phyloP scores from a whole-genome alignment of 2,329 filamentous ascomycete genomes.

The Neocatenulostroma microsporum region DNA sequence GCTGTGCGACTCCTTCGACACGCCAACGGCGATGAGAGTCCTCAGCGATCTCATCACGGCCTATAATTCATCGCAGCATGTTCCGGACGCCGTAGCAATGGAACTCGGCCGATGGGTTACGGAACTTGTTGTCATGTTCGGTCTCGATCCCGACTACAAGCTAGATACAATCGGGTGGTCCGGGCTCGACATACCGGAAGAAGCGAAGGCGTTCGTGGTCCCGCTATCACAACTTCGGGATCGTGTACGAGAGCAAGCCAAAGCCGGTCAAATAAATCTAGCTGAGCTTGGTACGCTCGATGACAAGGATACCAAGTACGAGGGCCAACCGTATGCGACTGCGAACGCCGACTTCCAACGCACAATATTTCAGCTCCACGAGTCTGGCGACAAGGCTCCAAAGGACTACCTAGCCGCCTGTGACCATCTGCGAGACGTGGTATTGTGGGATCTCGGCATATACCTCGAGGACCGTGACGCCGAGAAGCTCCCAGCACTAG shows the following conservation, averaged over 20 bases:
- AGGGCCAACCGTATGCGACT: slow-evolving; percentile 39
- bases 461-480: slow-evolving; percentile 75
- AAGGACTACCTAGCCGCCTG: slow-evolving; percentile 69
- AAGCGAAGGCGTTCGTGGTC: slow-evolving; percentile 54
- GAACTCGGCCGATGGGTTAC: slow-evolving; percentile 70
- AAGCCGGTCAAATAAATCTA: slow-evolving; percentile 36
- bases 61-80: slow-evolving; percentile 53
- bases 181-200: slow-evolving; percentile 54
- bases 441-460: slow-evolving; percentile 74
- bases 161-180: slow-evolving; percentile 52
- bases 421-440: slow-evolving; percentile 70
- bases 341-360: slow-evolving; percentile 50
- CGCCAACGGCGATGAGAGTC: slow-evolving; percentile 67
- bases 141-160: slow-evolving; percentile 56
- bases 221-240: slow-evolving; percentile 52
- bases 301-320: slow-evolving; percentile 19
- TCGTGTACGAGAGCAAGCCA: slow-evolving; percentile 49
- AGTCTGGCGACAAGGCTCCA: slow-evolving; percentile 43
- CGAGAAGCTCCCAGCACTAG: slow-evolving; percentile 58
- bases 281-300: slow-evolving; percentile 22
- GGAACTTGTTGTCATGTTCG: slow-evolving; percentile 74
- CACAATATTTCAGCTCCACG: slow-evolving; percentile 50
- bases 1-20: slow-evolving; percentile 81
- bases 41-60: slow-evolving; percentile 71
- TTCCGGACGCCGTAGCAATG: slow-evolving; percentile 43